These are phyloP conservation scores for Chlorella sp. DNA, from an alignment of 139 green algal species.

Conservation along the genomic window DNA sequence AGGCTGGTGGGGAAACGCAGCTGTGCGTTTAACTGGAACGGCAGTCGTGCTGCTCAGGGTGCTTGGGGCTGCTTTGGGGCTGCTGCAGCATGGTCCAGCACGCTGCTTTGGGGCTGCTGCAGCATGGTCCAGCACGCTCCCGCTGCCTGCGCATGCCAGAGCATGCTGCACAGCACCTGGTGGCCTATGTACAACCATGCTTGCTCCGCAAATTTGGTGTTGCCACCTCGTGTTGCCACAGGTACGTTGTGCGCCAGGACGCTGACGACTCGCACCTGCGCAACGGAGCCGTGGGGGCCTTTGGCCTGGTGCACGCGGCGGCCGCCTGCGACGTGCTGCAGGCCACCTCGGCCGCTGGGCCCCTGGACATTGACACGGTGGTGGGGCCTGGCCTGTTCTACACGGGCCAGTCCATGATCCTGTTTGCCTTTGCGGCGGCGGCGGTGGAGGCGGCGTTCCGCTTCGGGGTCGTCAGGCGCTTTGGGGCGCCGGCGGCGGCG, in stretches of 20 bases:
- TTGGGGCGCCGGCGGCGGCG: slow-evolving; percentile 3
- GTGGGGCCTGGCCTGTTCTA: slow-evolving; percentile 40
- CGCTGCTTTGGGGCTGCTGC: too few species aligned
- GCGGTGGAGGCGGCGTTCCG: slow-evolving; percentile 41
- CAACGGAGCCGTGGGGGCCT: slow-evolving; percentile 49
- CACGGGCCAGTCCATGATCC: slow-evolving; percentile 38
- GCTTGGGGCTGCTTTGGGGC: too few species aligned
- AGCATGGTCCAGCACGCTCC: too few species aligned
- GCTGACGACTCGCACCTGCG: slow-evolving; percentile 39
- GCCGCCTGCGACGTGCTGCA: slow-evolving; percentile 25
- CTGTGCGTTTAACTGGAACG: too few species aligned
- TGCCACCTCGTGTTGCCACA: too few species aligned
- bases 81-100: too few species aligned
- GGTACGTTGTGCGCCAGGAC: slow-evolving; percentile 45
- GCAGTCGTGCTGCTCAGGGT: too few species aligned
- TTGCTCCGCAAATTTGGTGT: too few species aligned
- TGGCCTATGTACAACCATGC: too few species aligned
- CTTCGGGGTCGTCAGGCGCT: neutral
- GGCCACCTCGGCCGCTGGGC: neutral
- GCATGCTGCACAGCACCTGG: too few species aligned
- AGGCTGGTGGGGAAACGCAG: too few species aligned
- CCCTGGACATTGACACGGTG: slow-evolving; percentile 9
- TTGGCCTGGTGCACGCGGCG: slow-evolving; percentile 49
- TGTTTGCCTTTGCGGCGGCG: slow-evolving; percentile 58
- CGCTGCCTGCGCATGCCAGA: too few species aligned